Percentiles rank a stretch among this genome's conserved stretches.
phyloP scores from a whole-genome alignment of 1,284 basidiomycete species.

The Cerrena zonata region DNA sequence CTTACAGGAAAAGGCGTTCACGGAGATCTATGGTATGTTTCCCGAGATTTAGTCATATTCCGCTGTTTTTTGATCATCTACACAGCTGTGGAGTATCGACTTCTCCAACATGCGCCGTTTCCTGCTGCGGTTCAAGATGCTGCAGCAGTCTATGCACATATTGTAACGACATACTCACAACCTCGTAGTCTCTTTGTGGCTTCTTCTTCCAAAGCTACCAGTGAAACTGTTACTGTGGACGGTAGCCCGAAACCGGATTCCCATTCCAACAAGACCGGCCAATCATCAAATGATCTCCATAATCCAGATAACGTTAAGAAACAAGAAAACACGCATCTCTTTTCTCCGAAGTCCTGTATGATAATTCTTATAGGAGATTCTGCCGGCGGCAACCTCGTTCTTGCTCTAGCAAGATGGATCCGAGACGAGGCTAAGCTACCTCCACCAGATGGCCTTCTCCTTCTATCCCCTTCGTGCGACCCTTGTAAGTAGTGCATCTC shows the following conservation, averaged over 20 bases:
- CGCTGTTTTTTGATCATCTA: background rate
- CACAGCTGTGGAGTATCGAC: slow-evolving; percentile 43
- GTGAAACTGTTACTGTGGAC: background rate
- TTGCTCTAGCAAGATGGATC: slow-evolving; percentile 50
- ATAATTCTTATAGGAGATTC: slow-evolving; percentile 65
- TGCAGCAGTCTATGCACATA: slow-evolving; percentile 53
- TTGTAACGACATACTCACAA: slow-evolving; percentile 28
- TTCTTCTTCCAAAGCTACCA: background rate
- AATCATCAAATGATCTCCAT: background rate
- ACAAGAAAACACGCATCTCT: slow-evolving; percentile 7
- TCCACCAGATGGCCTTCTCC: slow-evolving; percentile 38
- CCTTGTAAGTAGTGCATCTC: slow-evolving; percentile 17
- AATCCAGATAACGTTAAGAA: background rate
- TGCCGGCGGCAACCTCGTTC: slow-evolving; percentile 65
- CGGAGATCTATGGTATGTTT: slow-evolving; percentile 35
- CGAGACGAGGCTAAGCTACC: slow-evolving; percentile 41
- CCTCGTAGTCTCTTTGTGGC: background rate
- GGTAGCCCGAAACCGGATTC: background rate
- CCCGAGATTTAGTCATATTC: background rate
- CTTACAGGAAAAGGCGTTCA: slow-evolving; percentile 26
- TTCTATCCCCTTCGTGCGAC: slow-evolving; percentile 36
- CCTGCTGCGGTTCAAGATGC: slow-evolving; percentile 62
- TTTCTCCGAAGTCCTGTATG: slow-evolving; percentile 35
- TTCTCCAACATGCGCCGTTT: slow-evolving; percentile 49
- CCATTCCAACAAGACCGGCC: slow-evolving; percentile 9